Percentiles rank a stretch among this genome's conserved stretches.
Conservation (phyloP, 148 eudicot species). For the Mesembryanthemum crystallinum region DNA sequence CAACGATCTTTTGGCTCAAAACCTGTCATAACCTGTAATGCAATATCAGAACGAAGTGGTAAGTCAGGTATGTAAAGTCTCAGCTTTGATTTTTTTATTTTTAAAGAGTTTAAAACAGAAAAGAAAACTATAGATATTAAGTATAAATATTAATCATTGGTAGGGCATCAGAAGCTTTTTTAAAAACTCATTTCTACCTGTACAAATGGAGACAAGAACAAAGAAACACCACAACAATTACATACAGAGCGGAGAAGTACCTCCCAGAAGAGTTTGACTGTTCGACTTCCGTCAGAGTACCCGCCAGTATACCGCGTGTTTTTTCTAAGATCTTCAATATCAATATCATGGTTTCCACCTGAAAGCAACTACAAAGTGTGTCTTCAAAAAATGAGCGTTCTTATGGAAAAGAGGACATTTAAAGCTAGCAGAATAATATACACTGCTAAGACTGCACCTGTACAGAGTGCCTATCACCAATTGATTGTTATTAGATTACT, state of each 20-base stretch:
- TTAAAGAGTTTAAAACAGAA: too few species aligned
- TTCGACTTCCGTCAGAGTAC: conserved; percentile 82
- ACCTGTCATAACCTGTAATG: conserved; percentile 62
- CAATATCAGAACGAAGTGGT: conserved; percentile 1
- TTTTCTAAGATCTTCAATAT: conserved; percentile 72
- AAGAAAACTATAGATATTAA: too few species aligned
- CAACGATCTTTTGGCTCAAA: conserved; percentile 89
- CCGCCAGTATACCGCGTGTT: conserved; percentile 94
- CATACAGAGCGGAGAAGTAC: conserved; percentile 36
- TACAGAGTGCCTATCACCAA: background rate
- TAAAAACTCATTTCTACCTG: too few species aligned
- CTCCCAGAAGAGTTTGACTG: conserved; percentile 95
- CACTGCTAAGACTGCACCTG: background rate
- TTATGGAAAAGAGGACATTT: background rate
- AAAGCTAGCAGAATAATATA: background rate
- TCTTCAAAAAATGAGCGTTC: background rate
- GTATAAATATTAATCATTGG: too few species aligned
- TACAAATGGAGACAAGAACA: too few species aligned
- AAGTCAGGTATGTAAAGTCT: background rate
- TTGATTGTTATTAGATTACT: background rate
- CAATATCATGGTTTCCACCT: conserved; percentile 90
- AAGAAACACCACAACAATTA: background rate
- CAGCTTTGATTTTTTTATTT: too few species aligned
- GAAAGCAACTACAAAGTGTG: conserved; percentile 64
- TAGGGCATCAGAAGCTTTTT: too few species aligned